These are phyloP conservation scores for Coemansia sp. DNA, from an alignment of 192 early-diverging fungal genomes.

Conservation along the genomic window DNA sequence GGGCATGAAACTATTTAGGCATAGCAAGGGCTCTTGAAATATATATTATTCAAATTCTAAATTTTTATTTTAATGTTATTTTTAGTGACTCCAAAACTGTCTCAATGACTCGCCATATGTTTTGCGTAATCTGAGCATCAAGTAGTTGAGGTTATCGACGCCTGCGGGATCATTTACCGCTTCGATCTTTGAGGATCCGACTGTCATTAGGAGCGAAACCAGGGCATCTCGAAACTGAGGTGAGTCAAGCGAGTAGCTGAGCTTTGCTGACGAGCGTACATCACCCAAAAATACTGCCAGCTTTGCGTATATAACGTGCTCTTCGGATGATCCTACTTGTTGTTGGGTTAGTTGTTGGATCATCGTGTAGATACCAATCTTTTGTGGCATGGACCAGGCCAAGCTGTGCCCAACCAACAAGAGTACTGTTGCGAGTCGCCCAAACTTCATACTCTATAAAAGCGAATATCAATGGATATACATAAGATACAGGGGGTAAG, in stretches of 20 bases:
- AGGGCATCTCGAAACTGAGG: conserved; percentile 36
- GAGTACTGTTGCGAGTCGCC: neutral
- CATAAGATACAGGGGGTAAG: neutral
- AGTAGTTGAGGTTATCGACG: conserved; percentile 37
- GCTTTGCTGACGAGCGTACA: conserved; percentile 25
- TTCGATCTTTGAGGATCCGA: conserved; percentile 25
- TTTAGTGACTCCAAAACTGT: conserved; percentile 14
- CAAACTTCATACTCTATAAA: neutral
- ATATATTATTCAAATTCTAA: neutral
- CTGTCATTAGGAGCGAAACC: conserved; percentile 23
- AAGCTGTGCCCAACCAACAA: conserved; percentile 12
- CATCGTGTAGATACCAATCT: conserved; percentile 46
- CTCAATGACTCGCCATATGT: conserved; percentile 34
- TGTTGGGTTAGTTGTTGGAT: conserved; percentile 29
- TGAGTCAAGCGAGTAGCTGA: conserved; percentile 27
- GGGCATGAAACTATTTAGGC: conserved; percentile 92
- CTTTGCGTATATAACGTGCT: conserved; percentile 37
- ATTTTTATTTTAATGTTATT: no score
- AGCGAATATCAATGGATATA: neutral
- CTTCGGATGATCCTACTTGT: conserved; percentile 24
- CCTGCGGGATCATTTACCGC: conserved; percentile 30
- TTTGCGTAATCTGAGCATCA: conserved; percentile 26
- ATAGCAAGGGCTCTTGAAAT: conserved; percentile 58
- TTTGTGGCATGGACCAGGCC: conserved; percentile 39
- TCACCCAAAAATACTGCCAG: conserved; percentile 40